These are phyloP conservation scores for Pouteria glomerata DNA, from an alignment of 148 eudicot genomes.

Conservation along the genomic window DNA sequence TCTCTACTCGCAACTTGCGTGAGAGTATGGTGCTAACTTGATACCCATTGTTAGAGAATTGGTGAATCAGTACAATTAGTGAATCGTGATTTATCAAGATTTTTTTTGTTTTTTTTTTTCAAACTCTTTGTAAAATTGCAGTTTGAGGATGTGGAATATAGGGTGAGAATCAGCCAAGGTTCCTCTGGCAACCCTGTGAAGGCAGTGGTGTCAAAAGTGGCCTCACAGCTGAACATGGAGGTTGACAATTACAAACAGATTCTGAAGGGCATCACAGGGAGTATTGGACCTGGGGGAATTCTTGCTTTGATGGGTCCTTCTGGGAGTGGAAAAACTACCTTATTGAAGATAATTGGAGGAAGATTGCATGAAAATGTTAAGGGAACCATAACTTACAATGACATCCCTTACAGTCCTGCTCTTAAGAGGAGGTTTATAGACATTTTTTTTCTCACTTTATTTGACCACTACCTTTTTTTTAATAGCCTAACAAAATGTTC, in stretches of 20 bases:
- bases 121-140: too few species aligned
- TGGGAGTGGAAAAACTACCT: slow-evolving; percentile 95
- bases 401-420: slow-evolving; percentile 66
- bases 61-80: too few species aligned
- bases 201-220: slow-evolving; percentile 60
- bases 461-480: background rate
- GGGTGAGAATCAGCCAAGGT: slow-evolving; percentile 41
- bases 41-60: too few species aligned
- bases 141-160: slow-evolving; percentile 86
- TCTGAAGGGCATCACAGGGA: slow-evolving; percentile 87
- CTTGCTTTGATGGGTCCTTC: slow-evolving; percentile 99
- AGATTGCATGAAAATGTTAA: slow-evolving; percentile 67
- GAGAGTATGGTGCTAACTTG: too few species aligned
- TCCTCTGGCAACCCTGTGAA: slow-evolving; percentile 46
- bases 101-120: too few species aligned
- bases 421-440: slow-evolving; percentile 69
- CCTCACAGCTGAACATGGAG: slow-evolving; percentile 44
- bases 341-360: slow-evolving; percentile 78
- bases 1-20: too few species aligned
- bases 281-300: slow-evolving; percentile 81
- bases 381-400: slow-evolving; percentile 77
- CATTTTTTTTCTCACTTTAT: background rate
- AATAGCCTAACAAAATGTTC: background rate
- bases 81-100: too few species aligned
- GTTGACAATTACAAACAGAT: slow-evolving; percentile 66